Percentiles rank a stretch among this genome's conserved stretches.
Evolutionary conservation across 2,329 filamentous ascomycete species (phyloP).

Genomic region (Helicocarpus griseus): DNA sequence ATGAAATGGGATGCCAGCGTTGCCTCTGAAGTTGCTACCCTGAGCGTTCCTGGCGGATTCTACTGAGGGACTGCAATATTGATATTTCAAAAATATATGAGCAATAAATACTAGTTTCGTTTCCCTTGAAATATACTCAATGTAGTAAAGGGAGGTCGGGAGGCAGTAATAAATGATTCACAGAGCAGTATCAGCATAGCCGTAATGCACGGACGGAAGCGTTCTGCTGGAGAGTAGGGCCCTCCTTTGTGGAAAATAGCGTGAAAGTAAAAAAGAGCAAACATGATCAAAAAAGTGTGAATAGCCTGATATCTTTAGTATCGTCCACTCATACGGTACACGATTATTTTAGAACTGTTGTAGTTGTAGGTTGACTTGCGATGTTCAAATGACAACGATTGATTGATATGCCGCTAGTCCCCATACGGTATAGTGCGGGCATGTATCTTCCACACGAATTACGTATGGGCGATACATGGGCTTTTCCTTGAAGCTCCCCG

Average conservation of each 20-base stretch:
- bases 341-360: background rate
- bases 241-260: too few relatives aligned
- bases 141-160: background rate
- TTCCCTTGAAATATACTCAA: background rate
- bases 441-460: conserved; percentile 1
- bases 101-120: background rate
- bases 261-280: too few relatives aligned
- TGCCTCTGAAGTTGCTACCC: background rate
- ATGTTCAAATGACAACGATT: background rate
- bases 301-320: too few relatives aligned
- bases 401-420: background rate
- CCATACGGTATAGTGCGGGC: background rate
- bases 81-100: background rate
- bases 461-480: background rate
- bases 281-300: too few relatives aligned
- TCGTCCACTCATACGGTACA: too few relatives aligned
- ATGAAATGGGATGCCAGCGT: conserved; percentile 3
- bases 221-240: too few relatives aligned
- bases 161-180: background rate
- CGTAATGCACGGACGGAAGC: too few relatives aligned
- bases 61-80: background rate
- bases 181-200: background rate
- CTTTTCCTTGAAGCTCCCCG: conserved; percentile 4
- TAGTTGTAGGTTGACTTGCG: background rate
- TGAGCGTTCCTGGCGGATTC: background rate